Base-by-base conservation (phyloP, 2,329 filamentous ascomycete species). In the Didymella keratinophila region DNA sequence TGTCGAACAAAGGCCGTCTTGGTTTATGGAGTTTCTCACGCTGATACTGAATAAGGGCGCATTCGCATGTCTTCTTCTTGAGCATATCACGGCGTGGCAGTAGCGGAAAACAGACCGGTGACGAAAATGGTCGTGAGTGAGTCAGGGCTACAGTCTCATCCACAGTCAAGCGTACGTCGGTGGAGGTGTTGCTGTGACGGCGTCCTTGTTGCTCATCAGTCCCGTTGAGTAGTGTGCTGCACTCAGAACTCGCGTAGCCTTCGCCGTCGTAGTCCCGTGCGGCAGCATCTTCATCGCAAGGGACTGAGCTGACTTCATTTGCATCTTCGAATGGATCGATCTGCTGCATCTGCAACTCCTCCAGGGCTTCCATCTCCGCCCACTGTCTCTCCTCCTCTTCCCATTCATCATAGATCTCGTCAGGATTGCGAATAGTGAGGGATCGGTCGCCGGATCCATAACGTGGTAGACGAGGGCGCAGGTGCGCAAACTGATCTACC, bases 401-500 rank as follows among this genome's bases (percentile, higher is more conserved):
- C 61, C 66, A 66, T 18, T 65, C 58, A 6, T 62, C 56, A 6
- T 66, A 66, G 2, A 68, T 63, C 20, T 66, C 60, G n/a, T 68
- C 65, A 16, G 68, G 70, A 42, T 69, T 65, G 1, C 64, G 61
- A 9, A 73, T 69, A 12, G 66, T 57, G 10, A 58, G 52, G 4
- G 42, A 56, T 7, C 59, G 52, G 20, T 56, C 51, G 11, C 56
- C 56, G 3, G 56, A 58, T 4, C 56, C 56, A 16, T 50, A 30
- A 5, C 45, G 46, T 21, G 39, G 27, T 11, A 44, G 43, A 2
- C 28, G 43, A 2, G 53, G 58, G 2, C 71, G 64, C 1, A 72
- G 59, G 39, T 73, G 70, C 7, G 68, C 63, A 32, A 73, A 73
- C 4, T 51, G 69, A 45, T 72, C 69, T 23, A 60, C 55, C n/a